Base-by-base conservation (phyloP, 805 yeast genomes). In the Wickerhamiella australiensis region DNA sequence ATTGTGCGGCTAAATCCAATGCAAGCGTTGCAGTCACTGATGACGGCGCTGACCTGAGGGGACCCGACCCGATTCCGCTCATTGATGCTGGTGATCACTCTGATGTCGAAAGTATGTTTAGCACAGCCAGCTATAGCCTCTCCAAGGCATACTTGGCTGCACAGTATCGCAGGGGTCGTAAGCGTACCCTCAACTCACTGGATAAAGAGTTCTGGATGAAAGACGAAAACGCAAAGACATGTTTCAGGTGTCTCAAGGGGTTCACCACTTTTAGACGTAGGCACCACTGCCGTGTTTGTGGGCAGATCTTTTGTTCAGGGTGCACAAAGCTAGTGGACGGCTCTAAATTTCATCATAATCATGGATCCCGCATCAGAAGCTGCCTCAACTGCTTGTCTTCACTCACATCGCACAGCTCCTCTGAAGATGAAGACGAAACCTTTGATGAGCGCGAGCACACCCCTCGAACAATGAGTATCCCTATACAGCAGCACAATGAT, bases 221-320 rank as follows among this genome's bases (percentile, higher is more conserved):
- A 59, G 96, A 90, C 67, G 84, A 90, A 38, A 84, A 86, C 52
- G 95, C 94, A 0, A 76, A 80, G 7, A 92, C 86, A 54, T 90
- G 98, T 60, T 78, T 86, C 51, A 73, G 81, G 13, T 90, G 97
- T 64, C 85, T 82, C 50, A 74, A 79, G 49, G 76, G 78, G 2
- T 90, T 90, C 53, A 57, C 61, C 40, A 62, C 96, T 0, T 88
- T 87, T 66, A 69, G 96, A 62, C 71, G 98, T 56, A 83, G 85
- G 56, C 98, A 90, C 62, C 98, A 90, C 65, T 90, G 98, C 61
- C 70, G 98, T 49, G 79, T 90, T 31, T 90, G 98, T 66, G 98
- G 98, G 2, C 95, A 88, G 63, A 88, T 90, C 45, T 90, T 88
- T 61, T 90, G 98, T 64, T 74, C 82, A 41, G 72, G 74, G 8